These are phyloP conservation scores for Metschnikowia picachoensis DNA, from an alignment of 805 yeast species.

Conservation along the genomic window DNA sequence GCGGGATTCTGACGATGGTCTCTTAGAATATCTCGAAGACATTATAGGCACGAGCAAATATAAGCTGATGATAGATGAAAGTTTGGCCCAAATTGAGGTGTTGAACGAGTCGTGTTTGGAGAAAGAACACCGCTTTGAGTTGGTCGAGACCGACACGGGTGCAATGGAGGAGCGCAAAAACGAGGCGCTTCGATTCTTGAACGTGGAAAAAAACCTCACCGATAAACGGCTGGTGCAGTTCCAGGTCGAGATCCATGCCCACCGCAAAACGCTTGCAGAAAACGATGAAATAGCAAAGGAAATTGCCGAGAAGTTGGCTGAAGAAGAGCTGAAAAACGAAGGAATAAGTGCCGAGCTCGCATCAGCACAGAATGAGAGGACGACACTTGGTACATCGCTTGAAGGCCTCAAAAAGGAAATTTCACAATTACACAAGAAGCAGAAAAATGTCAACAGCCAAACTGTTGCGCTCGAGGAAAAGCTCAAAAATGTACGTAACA, in stretches of 20 bases:
- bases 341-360: slow-evolving; percentile 28
- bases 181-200: slow-evolving; percentile 63
- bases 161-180: slow-evolving; percentile 62
- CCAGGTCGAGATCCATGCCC: slow-evolving; percentile 48
- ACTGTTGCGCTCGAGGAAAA: slow-evolving; percentile 75
- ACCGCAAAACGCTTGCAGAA: slow-evolving; percentile 36
- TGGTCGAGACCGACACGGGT: slow-evolving; percentile 73
- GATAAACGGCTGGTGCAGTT: slow-evolving; percentile 50
- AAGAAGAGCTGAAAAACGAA: slow-evolving; percentile 41
- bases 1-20: slow-evolving; percentile 85
- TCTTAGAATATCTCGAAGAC: slow-evolving; percentile 91
- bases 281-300: slow-evolving; percentile 37
- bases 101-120: slow-evolving; percentile 77
- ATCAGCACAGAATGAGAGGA: slow-evolving; percentile 33
- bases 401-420: slow-evolving; percentile 20
- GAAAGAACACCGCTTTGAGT: slow-evolving; percentile 72
- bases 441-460: slow-evolving; percentile 39
- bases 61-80: slow-evolving; percentile 69
- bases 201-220: slow-evolving; percentile 57
- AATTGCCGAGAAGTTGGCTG: slow-evolving; percentile 38
- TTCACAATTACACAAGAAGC: slow-evolving; percentile 22
- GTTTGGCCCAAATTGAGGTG: slow-evolving; percentile 58
- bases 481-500: slow-evolving; percentile 57
- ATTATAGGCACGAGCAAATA: slow-evolving; percentile 92
- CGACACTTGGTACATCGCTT: slow-evolving; percentile 13